A percentile compares a stretch with the other conserved stretches of the same genome.
Conservation (phyloP, 345 rosid species). For the Fremontodendron californicum region DNA sequence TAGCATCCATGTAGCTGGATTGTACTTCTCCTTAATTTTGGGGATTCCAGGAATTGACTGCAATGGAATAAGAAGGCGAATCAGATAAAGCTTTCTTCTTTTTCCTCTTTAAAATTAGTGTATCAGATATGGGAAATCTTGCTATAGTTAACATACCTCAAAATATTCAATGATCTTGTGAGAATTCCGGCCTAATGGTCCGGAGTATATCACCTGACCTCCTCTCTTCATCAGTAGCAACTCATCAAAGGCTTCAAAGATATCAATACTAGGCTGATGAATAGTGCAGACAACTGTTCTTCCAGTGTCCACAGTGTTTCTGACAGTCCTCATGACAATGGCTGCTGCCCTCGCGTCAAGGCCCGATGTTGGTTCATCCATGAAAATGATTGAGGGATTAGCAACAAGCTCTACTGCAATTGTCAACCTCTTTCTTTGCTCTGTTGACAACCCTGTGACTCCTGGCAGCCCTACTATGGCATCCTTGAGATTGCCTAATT, state of each 20-base stretch:
- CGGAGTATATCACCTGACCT: constrained; percentile 72
- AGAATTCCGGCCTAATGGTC: constrained; percentile 66
- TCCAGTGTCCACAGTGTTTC: constrained; percentile 90
- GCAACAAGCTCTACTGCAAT: constrained; percentile 82
- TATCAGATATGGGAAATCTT: background rate
- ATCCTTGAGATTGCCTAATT: constrained; percentile 53
- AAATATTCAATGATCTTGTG: constrained; percentile 67
- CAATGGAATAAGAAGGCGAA: background rate
- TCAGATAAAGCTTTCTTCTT: background rate
- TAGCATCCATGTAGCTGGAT: constrained; percentile 89
- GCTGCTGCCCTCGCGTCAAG: constrained; percentile 91
- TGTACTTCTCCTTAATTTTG: constrained; percentile 60
- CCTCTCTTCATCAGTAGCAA: constrained; percentile 82
- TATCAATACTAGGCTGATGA: constrained; percentile 85
- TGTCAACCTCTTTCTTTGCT: constrained; percentile 79
- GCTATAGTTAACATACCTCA: constrained; percentile 41
- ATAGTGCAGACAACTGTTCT: constrained; percentile 85
- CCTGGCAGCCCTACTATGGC: constrained; percentile 70
- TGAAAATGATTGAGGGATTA: constrained; percentile 84
- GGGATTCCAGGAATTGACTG: constrained; percentile 62
- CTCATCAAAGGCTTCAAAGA: constrained; percentile 88
- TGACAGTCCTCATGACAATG: constrained; percentile 86
- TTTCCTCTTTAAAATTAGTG: background rate
- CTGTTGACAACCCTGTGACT: constrained; percentile 73
- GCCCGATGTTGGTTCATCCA: constrained; percentile 94